These are phyloP conservation scores for Limnanthes douglasii DNA, from an alignment of 345 rosid species.

Conservation along the genomic window DNA sequence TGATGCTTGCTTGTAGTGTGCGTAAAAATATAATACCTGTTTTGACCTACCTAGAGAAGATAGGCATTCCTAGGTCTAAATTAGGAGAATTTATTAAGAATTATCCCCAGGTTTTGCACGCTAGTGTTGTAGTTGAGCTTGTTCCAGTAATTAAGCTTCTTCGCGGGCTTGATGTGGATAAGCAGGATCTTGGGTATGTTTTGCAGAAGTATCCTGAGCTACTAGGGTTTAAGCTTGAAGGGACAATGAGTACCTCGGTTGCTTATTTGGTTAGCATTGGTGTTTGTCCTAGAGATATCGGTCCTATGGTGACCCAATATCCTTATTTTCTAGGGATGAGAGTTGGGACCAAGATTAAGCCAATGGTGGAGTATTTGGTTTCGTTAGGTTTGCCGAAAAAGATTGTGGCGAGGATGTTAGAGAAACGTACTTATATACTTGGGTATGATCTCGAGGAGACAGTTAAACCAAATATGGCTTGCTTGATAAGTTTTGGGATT, in stretches of 20 bases:
- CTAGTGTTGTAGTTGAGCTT: conserved; percentile 86
- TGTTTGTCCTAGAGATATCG: conserved; percentile 81
- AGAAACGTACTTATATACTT: conserved; percentile 70
- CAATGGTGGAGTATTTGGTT: conserved; percentile 56
- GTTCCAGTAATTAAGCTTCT: conserved; percentile 82
- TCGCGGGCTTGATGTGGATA: conserved; percentile 85
- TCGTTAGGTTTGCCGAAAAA: conserved; percentile 66
- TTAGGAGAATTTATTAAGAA: conserved; percentile 74
- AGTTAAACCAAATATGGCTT: conserved; percentile 71
- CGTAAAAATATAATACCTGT: conserved; percentile 90
- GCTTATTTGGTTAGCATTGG: conserved; percentile 89
- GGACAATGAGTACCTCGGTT: conserved; percentile 76
- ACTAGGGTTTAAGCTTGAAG: conserved; percentile 88
- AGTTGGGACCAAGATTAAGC: conserved; percentile 84
- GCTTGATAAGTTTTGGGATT: conserved; percentile 71
- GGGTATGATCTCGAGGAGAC: conserved; percentile 83
- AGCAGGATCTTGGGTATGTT: conserved; percentile 68
- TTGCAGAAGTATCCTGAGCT: conserved; percentile 81
- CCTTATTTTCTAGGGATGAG: conserved; percentile 85
- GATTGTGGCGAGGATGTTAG: conserved; percentile 76
- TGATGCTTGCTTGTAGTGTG: conserved; percentile 74
- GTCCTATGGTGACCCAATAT: conserved; percentile 90
- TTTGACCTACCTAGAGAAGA: conserved; percentile 67
- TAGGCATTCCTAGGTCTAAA: conserved; percentile 53
- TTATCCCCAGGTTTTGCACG: conserved; percentile 69